Evolutionary conservation across 345 rosid species (phyloP), one percentile per base, ranked within the genome.

Genomic region (Nephelium lappaceum): DNA sequence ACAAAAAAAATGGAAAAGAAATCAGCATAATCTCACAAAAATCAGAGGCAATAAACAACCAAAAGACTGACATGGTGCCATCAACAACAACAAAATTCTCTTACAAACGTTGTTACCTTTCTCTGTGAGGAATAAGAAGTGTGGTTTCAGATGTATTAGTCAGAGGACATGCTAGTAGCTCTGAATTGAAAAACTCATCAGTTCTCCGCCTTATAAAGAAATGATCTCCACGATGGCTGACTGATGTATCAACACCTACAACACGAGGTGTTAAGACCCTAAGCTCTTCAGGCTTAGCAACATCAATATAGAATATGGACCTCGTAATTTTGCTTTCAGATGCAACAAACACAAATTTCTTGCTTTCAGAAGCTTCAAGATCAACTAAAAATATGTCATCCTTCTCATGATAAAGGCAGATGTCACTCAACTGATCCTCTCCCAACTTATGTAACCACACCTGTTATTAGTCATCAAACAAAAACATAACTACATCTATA

Each of bases 361-460:
- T 85, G 83, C 92, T 93, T 85, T 92, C 98, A 73, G 97, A 93
- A 72, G 94, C 85, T 51, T 79, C 72, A 70, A 95, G 91, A 71
- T 69, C 89, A 79, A 95, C 82, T 77, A 91, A 87, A 85, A 92
- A 95, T 85, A 82, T 93, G 71, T 93, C 96, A 87, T 95, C 97
- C 86, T 91, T 86, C 86, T 95, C 98, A 51, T 93, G 96, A 81
- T 92, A 92, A 70, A 93, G 93, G 87, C 97, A 89, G n/a, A 79
- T 64, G 78, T 95, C 99, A 83, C 76, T 87, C 41, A 87, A 81
- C 66, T 88, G 98, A 45, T 89, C 92, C 1, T 95, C 83, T 72
- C 89, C 98, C 89, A 95, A 72, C 88, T 88, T 90, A 85, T 95
- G 99, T 68, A 93, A 85, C 99, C 99, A 95, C 67, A 83, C 97